Percentiles rank a stretch among this genome's conserved stretches.
Conservation (phyloP, 139 green algal genomes). For the Mesotaenium endlicherianum region DNA sequence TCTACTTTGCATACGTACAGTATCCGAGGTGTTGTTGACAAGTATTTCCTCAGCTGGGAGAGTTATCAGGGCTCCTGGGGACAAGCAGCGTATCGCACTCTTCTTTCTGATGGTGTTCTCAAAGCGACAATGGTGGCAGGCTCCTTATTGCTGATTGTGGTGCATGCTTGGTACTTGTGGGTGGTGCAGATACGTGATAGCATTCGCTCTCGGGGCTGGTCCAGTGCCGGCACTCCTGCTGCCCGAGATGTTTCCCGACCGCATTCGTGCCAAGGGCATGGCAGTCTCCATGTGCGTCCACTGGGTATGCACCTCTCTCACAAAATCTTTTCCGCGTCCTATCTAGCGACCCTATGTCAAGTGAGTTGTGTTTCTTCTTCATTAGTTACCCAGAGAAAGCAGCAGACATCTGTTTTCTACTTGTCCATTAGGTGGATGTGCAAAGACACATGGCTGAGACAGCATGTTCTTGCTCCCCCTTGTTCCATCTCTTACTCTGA, state of each 20-base stretch:
- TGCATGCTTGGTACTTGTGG: too few species aligned
- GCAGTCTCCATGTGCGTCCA: constrained; percentile 10
- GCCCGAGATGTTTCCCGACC: constrained; percentile 81
- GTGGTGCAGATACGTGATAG: constrained; percentile 73
- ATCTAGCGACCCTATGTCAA: not conserved
- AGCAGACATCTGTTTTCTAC: too few species aligned
- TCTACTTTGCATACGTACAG: too few species aligned
- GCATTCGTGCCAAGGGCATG: constrained; percentile 68
- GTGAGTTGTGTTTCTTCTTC: not conserved
- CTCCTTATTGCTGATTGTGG: too few species aligned
- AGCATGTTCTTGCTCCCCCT: not conserved
- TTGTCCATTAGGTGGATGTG: not conserved
- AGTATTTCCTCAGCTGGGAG: too few species aligned
- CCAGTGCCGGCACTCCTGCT: constrained; percentile 87
- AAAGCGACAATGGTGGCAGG: too few species aligned
- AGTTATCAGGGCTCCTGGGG: too few species aligned
- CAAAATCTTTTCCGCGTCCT: not conserved
- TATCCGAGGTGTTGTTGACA: too few species aligned
- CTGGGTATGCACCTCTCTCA: constrained; percentile 21
- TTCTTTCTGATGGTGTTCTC: too few species aligned
- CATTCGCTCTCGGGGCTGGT: constrained; percentile 82
- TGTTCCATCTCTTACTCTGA: not conserved
- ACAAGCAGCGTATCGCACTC: too few species aligned
- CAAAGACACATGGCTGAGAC: not conserved
- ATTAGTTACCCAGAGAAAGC: not conserved